These are phyloP conservation scores for Phytopythium litorale DNA, from an alignment of 352 stramenopile genomes.

Conservation along the genomic window DNA sequence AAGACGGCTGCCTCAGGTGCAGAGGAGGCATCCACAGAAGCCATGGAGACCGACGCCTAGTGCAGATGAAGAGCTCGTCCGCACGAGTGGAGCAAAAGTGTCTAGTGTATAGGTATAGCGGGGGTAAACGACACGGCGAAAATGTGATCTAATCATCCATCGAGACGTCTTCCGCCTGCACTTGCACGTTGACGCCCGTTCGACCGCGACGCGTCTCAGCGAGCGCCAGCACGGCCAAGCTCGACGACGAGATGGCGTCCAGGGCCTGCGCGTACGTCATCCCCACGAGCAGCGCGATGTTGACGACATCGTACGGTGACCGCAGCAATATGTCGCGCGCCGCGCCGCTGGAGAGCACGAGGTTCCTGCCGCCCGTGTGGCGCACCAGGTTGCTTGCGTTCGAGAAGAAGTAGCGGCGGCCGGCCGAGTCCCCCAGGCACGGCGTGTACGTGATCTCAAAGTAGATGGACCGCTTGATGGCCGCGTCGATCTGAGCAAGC, in stretches of 20 bases:
- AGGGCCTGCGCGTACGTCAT: constrained; percentile 69
- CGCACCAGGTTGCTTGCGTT: constrained; percentile 80
- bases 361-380: constrained; percentile 56
- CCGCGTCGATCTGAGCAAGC: constrained; percentile 46
- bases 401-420: constrained; percentile 83
- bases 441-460: constrained; percentile 83
- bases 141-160: constrained; percentile 38
- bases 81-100: not conserved
- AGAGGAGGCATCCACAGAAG: constrained; percentile 3
- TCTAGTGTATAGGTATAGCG: not conserved
- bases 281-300: constrained; percentile 67
- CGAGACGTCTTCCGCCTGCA: constrained; percentile 27
- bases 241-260: constrained; percentile 59
- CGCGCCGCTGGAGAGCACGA: constrained; percentile 70
- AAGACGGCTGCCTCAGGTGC: not conserved
- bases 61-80: constrained; percentile 7
- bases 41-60: constrained; percentile 24
- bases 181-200: constrained; percentile 34
- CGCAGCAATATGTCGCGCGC: constrained; percentile 74
- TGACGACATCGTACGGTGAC: constrained; percentile 79
- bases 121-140: not conserved
- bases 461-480: constrained; percentile 65
- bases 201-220: constrained; percentile 50
- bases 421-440: constrained; percentile 68
- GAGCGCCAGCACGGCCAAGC: constrained; percentile 52